Evolutionary conservation across 805 yeast species (phyloP), one percentile per base, ranked within the genome.

Genomic region (Wickerhamiella slavikovae): DNA sequence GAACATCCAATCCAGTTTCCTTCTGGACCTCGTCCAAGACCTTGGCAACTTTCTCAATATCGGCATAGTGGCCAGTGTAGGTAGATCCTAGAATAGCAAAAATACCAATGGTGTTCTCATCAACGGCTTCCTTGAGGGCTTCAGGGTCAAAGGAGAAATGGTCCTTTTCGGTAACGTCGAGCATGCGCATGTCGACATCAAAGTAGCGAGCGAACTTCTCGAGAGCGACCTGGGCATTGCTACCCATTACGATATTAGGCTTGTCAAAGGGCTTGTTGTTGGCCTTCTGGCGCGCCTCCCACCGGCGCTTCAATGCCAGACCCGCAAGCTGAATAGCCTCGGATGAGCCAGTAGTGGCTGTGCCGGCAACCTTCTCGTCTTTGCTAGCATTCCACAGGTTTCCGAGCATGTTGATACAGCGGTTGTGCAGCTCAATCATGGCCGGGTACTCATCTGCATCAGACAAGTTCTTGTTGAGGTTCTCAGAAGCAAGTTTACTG

Each of bases 241-340:
- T 60, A 7, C 93, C 91, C 93, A 82, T 80, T 37, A 82, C 54
- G 45, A 82, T 78, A 51, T 82, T 82, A 33, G 94, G 95, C 32
- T 65, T 65, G 16, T 53, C 63, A 29, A 49, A 53, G 29, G 71
- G 62, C 38, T 68, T 66, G 4, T 83, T 83, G 18, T 57, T 59
- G 1, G 57, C 68, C 44, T 52, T 58, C 43, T 75, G 66, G 39
- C 55, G 62, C 17, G 59, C 68, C 52, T 77, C 89, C 95, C 95
- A 82, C 34, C 64, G 62, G 43, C 79, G 77, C 62, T 83, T 83
- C 77, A 83, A 62, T 10, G 94, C 93, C 32, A 82, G 60, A 3
- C 94, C 95, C 25, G 91, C 95, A 30, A 82, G 65, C 77, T 80
- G 79, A 41, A 83, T 71, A 5, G 94, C 95, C 50, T 82, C 95